A percentile compares a stretch with the other conserved stretches of the same genome.
Conservation (phyloP, 495 filamentous ascomycete genomes). For the Rostrohypoxylon terebratum region DNA sequence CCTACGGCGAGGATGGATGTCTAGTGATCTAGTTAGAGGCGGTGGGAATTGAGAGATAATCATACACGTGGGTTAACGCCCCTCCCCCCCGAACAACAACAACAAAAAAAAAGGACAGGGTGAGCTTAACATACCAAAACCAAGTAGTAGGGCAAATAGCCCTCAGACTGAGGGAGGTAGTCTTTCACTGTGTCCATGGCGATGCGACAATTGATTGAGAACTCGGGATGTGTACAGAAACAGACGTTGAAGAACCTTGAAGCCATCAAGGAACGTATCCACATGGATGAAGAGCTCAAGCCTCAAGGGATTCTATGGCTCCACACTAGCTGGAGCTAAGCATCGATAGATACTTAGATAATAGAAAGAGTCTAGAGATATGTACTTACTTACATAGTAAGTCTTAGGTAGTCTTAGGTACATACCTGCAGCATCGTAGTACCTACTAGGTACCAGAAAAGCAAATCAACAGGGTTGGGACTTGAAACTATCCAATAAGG, state of each 20-base stretch:
- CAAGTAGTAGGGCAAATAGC: slow-evolving; percentile 62
- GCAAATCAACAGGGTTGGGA: slow-evolving; percentile 2
- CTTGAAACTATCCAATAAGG: background rate
- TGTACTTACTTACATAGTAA: no score
- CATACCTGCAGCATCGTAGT: no score
- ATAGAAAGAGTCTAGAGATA: no score
- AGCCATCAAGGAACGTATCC: slow-evolving; percentile 9
- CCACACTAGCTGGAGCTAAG: background rate
- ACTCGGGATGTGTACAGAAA: no score
- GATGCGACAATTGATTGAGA: background rate
- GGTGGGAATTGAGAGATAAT: background rate
- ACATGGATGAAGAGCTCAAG: background rate
- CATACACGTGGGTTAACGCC: no score
- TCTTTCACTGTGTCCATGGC: slow-evolving; percentile 54
- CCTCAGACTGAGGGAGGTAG: slow-evolving; percentile 57
- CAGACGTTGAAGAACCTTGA: background rate
- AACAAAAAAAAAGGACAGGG: background rate
- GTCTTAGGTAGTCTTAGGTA: no score
- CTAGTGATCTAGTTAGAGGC: slow-evolving; percentile 54
- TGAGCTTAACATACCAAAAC: slow-evolving; percentile 54
- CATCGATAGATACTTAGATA: no score
- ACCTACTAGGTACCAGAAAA: background rate
- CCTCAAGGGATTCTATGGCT: background rate
- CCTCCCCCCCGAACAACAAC: no score
- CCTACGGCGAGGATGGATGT: slow-evolving; percentile 79